phyloP scores from a whole-genome alignment of 108 stramenopile genomes.

The Skeletonema marinoi region DNA sequence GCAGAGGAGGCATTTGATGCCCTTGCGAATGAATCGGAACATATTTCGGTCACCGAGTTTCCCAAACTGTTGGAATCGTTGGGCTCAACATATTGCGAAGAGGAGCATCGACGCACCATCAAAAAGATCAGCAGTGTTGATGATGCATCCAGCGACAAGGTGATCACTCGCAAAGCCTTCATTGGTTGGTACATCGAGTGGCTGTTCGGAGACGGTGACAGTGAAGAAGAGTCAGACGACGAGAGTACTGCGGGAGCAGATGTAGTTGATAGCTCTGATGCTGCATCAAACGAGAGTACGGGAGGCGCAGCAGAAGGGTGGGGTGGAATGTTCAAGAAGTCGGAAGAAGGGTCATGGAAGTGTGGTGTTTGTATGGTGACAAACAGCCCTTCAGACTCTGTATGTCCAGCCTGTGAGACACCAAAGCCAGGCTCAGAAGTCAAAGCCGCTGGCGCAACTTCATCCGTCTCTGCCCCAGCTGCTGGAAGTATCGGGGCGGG shows the following conservation, averaged over 20 bases:
- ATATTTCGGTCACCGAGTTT: constrained; percentile 59
- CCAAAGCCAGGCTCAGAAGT: constrained; percentile 63
- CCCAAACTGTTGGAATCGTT: constrained; percentile 71
- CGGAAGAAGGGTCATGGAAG: constrained; percentile 83
- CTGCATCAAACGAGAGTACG: background rate
- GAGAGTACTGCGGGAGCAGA: constrained; percentile 13
- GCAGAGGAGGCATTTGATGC: constrained; percentile 53
- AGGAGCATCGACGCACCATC: constrained; percentile 72
- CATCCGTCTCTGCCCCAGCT: constrained; percentile 21
- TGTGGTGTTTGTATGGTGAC: constrained; percentile 81
- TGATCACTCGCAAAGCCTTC: constrained; percentile 60
- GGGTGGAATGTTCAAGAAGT: constrained; percentile 51
- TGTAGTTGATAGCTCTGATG: background rate
- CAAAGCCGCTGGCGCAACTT: constrained; percentile 7
- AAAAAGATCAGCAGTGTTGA: constrained; percentile 51
- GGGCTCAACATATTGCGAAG: constrained; percentile 90
- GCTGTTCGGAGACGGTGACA: constrained; percentile 86
- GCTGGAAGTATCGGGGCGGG: constrained; percentile 50
- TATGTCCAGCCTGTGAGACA: constrained; percentile 85
- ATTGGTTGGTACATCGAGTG: constrained; percentile 86
- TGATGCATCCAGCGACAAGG: constrained; percentile 17
- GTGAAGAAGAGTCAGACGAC: constrained; percentile 43
- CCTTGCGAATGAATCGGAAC: constrained; percentile 21
- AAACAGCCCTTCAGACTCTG: constrained; percentile 51
- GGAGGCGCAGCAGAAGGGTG: constrained; percentile 37